A percentile compares a stretch with the other conserved stretches of the same genome.
These are phyloP conservation scores for Eucalyptus sp. DNA, from an alignment of 345 rosid species.

Conservation along the genomic window DNA sequence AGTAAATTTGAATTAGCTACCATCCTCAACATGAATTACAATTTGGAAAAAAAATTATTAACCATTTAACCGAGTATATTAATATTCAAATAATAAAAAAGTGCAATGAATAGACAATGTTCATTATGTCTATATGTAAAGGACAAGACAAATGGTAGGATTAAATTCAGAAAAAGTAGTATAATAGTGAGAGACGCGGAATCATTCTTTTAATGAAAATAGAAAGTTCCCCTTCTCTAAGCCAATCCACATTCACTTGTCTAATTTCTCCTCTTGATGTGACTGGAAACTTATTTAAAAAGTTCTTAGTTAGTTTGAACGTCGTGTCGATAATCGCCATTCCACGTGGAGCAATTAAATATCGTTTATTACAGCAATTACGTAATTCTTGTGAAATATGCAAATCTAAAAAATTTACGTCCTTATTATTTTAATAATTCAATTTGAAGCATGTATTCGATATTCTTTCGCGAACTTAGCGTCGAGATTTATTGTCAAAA, in stretches of 20 bases:
- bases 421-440: not conserved
- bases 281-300: too few species aligned
- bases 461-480: not conserved
- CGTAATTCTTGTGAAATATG: not conserved
- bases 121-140: not conserved
- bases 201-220: not conserved
- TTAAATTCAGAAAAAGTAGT: too few species aligned
- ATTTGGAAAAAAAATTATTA: too few species aligned
- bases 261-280: not conserved
- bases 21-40: not conserved
- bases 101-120: not conserved
- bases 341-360: not conserved
- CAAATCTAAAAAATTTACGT: not conserved
- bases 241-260: not conserved
- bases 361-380: not conserved
- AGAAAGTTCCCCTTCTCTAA: not conserved
- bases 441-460: not conserved
- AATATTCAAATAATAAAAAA: not conserved
- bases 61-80: not conserved
- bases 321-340: not conserved
- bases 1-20: not conserved
- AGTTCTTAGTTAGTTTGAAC: rapidly evolving
- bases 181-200: not conserved
- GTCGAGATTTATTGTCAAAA: rapidly evolving
- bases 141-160: not conserved